Base-by-base conservation (phyloP, 2,329 filamentous ascomycete species). In the Fusarium chuoi region DNA sequence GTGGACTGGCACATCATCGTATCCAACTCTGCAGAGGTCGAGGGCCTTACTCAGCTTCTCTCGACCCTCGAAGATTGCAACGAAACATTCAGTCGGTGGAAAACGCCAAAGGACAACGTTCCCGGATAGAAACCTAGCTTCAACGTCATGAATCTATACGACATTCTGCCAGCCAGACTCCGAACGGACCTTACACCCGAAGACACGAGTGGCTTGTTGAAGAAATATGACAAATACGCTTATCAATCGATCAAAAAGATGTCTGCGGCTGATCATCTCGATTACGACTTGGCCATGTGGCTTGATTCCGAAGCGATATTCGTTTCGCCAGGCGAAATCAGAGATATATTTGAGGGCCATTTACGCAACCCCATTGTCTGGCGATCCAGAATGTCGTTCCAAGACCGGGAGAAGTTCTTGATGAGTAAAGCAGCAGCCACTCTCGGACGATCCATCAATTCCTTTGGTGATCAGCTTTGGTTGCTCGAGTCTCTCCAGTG, bases 321-420 rank as follows among this genome's bases (percentile, higher is more conserved):
- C 0, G 51, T 54, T 7, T 7, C 35, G 2, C 35, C 51, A 0
- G 51, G 51, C 0, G 11, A 28, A n/a, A 54, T 54, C 3, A 54
- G 51, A 28, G 51, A 54, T 13, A 39, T 54, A 0, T 54, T 54
- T 3, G 14, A 54, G 5, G 51, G 51, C 0, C 51, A 54, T 14
- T 4, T 54, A 10, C 24, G 14, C 4, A 54, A n/a, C 11, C 51
- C 51, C 11, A 39, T 54, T 5, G 51, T 54, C 1, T 54, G 51
- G 51, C 35, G 51, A 4, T 54, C 51, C 2, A 54, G 51, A 2
- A 54, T 54, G 51, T 54, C 51, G 4, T 39, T 54, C 0, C 24
- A 54, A 10, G 51, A 54, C 2, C 51, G 51, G 0, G 51, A 54
- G 35, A 54, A 54, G 1, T 54, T 24, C 13, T 1, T 54, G 7